phyloP scores from a whole-genome alignment of 1,284 basidiomycete species.

The Cryptococcus floricola region DNA sequence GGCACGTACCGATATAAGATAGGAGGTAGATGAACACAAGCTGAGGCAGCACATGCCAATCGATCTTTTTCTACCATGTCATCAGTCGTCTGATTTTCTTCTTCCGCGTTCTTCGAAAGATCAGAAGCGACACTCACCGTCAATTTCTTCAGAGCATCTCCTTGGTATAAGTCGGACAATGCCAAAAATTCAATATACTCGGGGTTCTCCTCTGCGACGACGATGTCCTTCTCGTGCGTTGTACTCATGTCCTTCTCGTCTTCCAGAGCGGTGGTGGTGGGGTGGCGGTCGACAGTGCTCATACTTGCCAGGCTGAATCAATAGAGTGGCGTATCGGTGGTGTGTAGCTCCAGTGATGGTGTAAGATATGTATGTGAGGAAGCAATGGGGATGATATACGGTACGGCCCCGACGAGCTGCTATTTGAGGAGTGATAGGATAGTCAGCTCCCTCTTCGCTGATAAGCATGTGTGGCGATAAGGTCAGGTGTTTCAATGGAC shows the following conservation, averaged over 20 bases:
- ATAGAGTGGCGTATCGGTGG: too few relatives aligned
- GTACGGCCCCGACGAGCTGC: too few relatives aligned
- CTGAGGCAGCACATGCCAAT: conserved; percentile 19
- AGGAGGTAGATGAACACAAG: conserved; percentile 22
- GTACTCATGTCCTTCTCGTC: neutral
- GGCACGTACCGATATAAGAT: conserved; percentile 11
- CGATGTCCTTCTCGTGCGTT: neutral
- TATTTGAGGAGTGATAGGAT: too few relatives aligned
- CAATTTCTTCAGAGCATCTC: conserved; percentile 19
- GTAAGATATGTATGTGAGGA: too few relatives aligned
- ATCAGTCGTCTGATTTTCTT: neutral
- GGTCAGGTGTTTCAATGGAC: too few relatives aligned
- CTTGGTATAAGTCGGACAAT: conserved; percentile 18
- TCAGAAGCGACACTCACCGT: conserved; percentile 15
- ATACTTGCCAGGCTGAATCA: too few relatives aligned
- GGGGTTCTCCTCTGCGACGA: conserved; percentile 1
- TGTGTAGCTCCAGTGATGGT: too few relatives aligned
- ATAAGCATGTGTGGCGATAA: too few relatives aligned
- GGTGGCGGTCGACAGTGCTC: neutral
- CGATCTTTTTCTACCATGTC: conserved; percentile 13
- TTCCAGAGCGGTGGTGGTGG: neutral
- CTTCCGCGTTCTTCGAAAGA: neutral
- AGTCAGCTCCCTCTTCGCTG: too few relatives aligned
- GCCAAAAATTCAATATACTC: conserved; percentile 25
- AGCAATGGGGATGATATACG: too few relatives aligned